phyloP scores from a whole-genome alignment of 164 flowering plant genomes.

The Stephania japonica region DNA sequence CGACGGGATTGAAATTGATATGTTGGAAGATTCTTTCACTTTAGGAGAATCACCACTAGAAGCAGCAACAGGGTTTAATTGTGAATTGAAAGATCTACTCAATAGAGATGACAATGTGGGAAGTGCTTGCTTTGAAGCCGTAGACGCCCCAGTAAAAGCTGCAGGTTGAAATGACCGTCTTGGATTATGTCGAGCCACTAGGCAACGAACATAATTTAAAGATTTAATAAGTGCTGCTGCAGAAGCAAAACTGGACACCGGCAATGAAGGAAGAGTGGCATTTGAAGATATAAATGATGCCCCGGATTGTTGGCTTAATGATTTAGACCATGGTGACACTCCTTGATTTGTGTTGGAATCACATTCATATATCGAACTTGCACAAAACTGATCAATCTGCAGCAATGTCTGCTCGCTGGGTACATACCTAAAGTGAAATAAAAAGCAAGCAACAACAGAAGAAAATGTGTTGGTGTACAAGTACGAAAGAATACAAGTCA shows the following conservation, averaged over 20 bases:
- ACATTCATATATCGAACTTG: slow-evolving; percentile 69
- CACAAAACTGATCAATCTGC: slow-evolving; percentile 85
- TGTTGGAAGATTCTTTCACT: slow-evolving; percentile 43
- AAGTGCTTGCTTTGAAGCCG: slow-evolving; percentile 67
- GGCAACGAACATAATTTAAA: slow-evolving; percentile 77
- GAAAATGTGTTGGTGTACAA: not conserved
- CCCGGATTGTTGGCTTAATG: slow-evolving; percentile 48
- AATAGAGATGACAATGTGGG: slow-evolving; percentile 83
- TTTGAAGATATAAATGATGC: slow-evolving; percentile 34
- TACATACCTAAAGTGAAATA: slow-evolving; percentile 56
- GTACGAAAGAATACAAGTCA: not conserved
- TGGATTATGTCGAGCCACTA: slow-evolving; percentile 75
- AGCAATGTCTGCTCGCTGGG: slow-evolving; percentile 82
- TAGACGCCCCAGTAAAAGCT: slow-evolving; percentile 67
- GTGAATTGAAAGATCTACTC: slow-evolving; percentile 80
- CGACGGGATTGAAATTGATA: slow-evolving; percentile 43
- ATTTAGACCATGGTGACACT: slow-evolving; percentile 52
- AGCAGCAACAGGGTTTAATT: slow-evolving; percentile 46
- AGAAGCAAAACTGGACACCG: slow-evolving; percentile 77
- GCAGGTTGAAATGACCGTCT: slow-evolving; percentile 74
- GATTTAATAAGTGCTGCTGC: slow-evolving; percentile 71
- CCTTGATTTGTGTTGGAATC: slow-evolving; percentile 43
- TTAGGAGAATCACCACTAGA: slow-evolving; percentile 54
- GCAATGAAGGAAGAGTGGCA: slow-evolving; percentile 41
- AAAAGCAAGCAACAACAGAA: not conserved